These are phyloP conservation scores for Ustilago cynodontis DNA, from an alignment of 1,284 basidiomycete genomes.

Conservation along the genomic window DNA sequence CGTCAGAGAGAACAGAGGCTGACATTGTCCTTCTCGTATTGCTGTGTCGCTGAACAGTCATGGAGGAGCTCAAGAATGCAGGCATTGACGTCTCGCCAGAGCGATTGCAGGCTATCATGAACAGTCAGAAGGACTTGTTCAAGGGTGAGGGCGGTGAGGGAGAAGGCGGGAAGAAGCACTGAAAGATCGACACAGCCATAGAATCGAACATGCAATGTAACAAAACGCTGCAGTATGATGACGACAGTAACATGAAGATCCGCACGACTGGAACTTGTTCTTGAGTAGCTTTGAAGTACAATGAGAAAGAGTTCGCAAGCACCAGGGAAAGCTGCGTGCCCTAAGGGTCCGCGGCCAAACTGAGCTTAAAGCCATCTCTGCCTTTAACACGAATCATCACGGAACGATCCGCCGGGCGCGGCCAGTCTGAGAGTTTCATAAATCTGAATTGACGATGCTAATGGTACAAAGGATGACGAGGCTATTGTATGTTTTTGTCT, in stretches of 20 bases:
- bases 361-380: too few species aligned
- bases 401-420: too few species aligned
- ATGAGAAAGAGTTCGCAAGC: too few species aligned
- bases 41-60: constrained; percentile 32
- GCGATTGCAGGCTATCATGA: constrained; percentile 57
- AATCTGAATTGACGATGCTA: constrained; percentile 12
- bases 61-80: constrained; percentile 60
- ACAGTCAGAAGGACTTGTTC: constrained; percentile 30
- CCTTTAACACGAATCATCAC: too few species aligned
- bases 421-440: background rate
- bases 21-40: background rate
- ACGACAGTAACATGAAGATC: too few species aligned
- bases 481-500: background rate
- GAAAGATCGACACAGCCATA: background rate
- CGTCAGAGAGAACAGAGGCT: background rate
- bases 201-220: background rate
- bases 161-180: constrained; percentile 26
- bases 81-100: constrained; percentile 63
- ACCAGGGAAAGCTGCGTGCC: too few species aligned
- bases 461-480: constrained; percentile 18
- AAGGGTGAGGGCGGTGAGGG: constrained; percentile 22
- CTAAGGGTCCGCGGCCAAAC: too few species aligned
- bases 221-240: background rate
- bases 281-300: too few species aligned
- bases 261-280: too few species aligned